Conservation (phyloP, 176 grass and related monocot species). For the Oryza officinalis region DNA sequence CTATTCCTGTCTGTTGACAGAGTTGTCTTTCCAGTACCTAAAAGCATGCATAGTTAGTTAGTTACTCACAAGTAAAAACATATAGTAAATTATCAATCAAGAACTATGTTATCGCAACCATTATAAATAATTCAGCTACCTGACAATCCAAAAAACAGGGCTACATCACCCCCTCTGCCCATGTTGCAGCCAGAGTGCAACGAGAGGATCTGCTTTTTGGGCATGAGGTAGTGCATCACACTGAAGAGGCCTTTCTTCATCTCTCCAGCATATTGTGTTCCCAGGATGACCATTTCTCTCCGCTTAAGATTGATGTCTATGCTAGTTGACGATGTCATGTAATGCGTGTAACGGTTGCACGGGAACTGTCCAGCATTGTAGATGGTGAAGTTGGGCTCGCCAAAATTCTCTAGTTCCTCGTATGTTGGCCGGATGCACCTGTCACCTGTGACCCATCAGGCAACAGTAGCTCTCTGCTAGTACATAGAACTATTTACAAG, state of each 20-base stretch:
- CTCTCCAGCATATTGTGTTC: constrained; percentile 98
- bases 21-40: constrained; percentile 95
- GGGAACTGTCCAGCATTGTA: constrained; percentile 99
- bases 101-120: too few species aligned
- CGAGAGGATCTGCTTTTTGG: constrained; percentile 86
- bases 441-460: constrained; percentile 41
- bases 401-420: constrained; percentile 92
- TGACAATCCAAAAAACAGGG: constrained; percentile 98
- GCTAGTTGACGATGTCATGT: constrained; percentile 97
- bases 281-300: constrained; percentile 99
- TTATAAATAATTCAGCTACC: constrained; percentile 46
- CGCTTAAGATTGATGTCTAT: constrained; percentile 85
- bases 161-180: constrained; percentile 90
- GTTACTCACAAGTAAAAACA: too few species aligned
- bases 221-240: constrained; percentile 99
- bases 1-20: constrained; percentile 92
- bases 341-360: constrained; percentile 98
- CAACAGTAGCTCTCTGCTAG: neutral
- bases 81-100: too few species aligned
- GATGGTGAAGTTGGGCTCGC: constrained; percentile 98
- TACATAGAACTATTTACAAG: neutral
- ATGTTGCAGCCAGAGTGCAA: constrained; percentile 98
- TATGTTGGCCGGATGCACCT: constrained; percentile 95
- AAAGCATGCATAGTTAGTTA: neutral
- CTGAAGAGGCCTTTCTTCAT: constrained; percentile 99